phyloP scores from a whole-genome alignment of 257 asterid species.

The Thymus mandschuricus region DNA sequence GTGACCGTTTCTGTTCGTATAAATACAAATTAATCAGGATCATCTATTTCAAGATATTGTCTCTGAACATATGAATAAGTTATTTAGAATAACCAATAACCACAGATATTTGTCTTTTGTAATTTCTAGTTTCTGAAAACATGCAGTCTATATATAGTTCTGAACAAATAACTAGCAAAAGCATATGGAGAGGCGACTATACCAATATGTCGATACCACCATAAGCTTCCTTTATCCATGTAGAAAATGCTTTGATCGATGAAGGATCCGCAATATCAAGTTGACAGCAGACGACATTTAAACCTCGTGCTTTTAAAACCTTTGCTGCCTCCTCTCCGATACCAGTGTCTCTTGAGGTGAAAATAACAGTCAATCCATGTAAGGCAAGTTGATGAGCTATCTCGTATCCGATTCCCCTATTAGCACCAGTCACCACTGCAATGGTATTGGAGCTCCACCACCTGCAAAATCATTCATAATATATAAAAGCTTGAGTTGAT shows the following conservation, averaged over 20 bases:
- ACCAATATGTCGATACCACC: constrained; percentile 90
- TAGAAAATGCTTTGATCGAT: constrained; percentile 59
- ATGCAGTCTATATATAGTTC: background rate
- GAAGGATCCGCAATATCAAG: constrained; percentile 69
- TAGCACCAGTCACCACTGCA: constrained; percentile 97
- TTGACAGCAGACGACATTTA: constrained; percentile 67
- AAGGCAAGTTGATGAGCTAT: constrained; percentile 72
- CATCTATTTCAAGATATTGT: constrained; percentile 1
- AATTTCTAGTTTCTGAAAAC: background rate
- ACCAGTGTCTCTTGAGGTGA: constrained; percentile 67
- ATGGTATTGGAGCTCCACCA: constrained; percentile 83
- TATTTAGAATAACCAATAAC: background rate
- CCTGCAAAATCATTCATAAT: constrained; percentile 41
- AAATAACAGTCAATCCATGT: constrained; percentile 75
- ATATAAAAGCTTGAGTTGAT: background rate
- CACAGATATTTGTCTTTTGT: background rate
- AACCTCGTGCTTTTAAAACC: constrained; percentile 64
- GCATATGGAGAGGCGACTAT: constrained; percentile 20
- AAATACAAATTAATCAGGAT: constrained; percentile 4
- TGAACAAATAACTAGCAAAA: constrained; percentile 3
- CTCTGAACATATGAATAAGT: background rate
- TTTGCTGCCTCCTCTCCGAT: constrained; percentile 74
- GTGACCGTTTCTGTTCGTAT: background rate
- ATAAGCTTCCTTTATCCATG: constrained; percentile 62
- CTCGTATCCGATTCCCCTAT: constrained; percentile 94